Percentiles rank a stretch among this genome's conserved stretches.
Conservation (phyloP, 768 basidiomycete species). For the Hericium erinaceus region DNA sequence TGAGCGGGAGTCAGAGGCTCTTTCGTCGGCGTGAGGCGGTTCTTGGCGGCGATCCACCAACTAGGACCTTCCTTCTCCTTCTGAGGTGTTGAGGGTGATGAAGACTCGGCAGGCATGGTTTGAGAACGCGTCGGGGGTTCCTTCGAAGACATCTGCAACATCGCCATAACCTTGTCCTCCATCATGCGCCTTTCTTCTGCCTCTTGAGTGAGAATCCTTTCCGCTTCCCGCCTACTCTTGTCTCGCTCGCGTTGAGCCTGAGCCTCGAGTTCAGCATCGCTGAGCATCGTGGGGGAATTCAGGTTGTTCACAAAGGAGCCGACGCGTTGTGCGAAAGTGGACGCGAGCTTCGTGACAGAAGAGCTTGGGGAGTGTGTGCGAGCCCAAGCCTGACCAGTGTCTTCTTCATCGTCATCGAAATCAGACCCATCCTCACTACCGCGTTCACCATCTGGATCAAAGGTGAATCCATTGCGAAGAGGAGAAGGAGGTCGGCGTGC, state of each 20-base stretch:
- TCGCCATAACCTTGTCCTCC: constrained; percentile 70
- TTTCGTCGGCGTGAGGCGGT: constrained; percentile 70
- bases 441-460: constrained; percentile 40
- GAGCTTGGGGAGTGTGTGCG: constrained; percentile 56
- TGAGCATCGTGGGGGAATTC: constrained; percentile 33
- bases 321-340: constrained; percentile 69
- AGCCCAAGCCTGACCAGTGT: constrained; percentile 28
- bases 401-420: constrained; percentile 33
- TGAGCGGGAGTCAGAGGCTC: constrained; percentile 77
- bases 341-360: constrained; percentile 65
- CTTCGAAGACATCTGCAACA: constrained; percentile 43
- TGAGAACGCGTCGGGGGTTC: constrained; percentile 37
- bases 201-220: constrained; percentile 63
- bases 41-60: constrained; percentile 76
- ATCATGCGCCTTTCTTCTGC: constrained; percentile 57
- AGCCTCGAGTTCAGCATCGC: constrained; percentile 75
- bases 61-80: constrained; percentile 38
- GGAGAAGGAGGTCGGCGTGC: constrained; percentile 60
- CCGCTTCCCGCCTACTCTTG: constrained; percentile 65
- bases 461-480: constrained; percentile 52
- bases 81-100: constrained; percentile 55
- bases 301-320: constrained; percentile 53
- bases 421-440: constrained; percentile 35
- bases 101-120: constrained; percentile 28
- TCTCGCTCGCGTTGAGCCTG: constrained; percentile 75